Conservation (phyloP, 345 rosid species). For the Gossypium raimondii region DNA sequence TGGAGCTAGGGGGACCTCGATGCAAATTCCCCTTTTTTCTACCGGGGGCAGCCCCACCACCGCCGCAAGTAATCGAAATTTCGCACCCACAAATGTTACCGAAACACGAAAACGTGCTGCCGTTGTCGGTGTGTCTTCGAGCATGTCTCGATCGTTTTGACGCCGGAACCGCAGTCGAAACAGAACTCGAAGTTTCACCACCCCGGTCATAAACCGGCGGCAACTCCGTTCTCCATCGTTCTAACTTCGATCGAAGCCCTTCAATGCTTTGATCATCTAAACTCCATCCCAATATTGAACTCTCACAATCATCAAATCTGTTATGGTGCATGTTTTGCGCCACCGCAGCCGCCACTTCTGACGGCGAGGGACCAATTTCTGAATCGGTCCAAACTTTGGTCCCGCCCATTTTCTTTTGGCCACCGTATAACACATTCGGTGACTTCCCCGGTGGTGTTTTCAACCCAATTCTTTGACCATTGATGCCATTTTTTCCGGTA, state of each 20-base stretch:
- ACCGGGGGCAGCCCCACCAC: constrained; percentile 15
- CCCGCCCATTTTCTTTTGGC: constrained; percentile 10
- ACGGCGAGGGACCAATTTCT: constrained; percentile 78
- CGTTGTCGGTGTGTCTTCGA: constrained; percentile 38
- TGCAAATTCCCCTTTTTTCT: constrained; percentile 22
- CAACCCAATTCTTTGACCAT: not conserved
- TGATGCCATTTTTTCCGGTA: not conserved
- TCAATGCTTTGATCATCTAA: constrained; percentile 59
- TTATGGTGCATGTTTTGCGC: constrained; percentile 33
- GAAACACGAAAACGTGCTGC: constrained; percentile 58
- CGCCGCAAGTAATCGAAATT: constrained; percentile 65
- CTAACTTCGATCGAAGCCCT: constrained; percentile 75
- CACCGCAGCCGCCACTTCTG: constrained; percentile 68
- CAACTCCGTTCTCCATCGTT: constrained; percentile 70
- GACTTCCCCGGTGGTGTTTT: not conserved
- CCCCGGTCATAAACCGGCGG: constrained; percentile 59
- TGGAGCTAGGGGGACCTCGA: not conserved
- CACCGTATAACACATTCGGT: constrained; percentile 16
- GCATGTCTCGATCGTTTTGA: constrained; percentile 21
- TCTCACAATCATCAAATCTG: constrained; percentile 40
- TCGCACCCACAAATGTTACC: constrained; percentile 63
- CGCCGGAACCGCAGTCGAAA: constrained; percentile 11
- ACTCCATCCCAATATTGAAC: constrained; percentile 51
- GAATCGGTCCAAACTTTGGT: constrained; percentile 45
- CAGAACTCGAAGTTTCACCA: constrained; percentile 27